These are phyloP conservation scores for Exophiala mesophila DNA, from an alignment of 2,329 filamentous ascomycete species.

Conservation along the genomic window DNA sequence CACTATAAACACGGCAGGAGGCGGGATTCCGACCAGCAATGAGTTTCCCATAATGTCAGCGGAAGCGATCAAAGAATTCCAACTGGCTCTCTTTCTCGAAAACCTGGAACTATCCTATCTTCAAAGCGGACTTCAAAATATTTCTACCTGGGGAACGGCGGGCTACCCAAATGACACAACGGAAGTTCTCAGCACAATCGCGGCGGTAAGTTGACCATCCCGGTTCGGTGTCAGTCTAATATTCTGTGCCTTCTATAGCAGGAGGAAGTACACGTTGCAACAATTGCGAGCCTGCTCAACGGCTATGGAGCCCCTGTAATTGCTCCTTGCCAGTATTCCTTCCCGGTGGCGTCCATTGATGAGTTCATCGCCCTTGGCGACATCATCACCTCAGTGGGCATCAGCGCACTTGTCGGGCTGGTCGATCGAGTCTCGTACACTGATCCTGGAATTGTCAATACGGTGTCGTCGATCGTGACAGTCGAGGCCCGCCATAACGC, in stretches of 20 bases:
- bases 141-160: slow-evolving; percentile 26
- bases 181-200: slow-evolving; percentile 30
- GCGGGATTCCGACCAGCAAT: slow-evolving; percentile 4
- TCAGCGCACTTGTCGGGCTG: slow-evolving; percentile 29
- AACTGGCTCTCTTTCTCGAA: slow-evolving; percentile 31
- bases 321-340: slow-evolving; percentile 29
- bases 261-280: slow-evolving; percentile 26
- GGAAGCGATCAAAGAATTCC: slow-evolving; percentile 23
- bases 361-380: slow-evolving; percentile 31
- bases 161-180: slow-evolving; percentile 28
- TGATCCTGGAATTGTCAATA: slow-evolving; percentile 24
- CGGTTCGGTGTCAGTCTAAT: too few species aligned
- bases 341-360: slow-evolving; percentile 25
- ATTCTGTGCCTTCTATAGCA: too few species aligned
- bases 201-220: too few species aligned
- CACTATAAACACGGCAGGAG: slow-evolving; percentile 3
- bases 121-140: slow-evolving; percentile 28
- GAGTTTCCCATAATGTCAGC: slow-evolving; percentile 8
- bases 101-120: slow-evolving; percentile 30
- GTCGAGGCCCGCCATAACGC: slow-evolving; percentile 31
- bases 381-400: slow-evolving; percentile 30
- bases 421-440: slow-evolving; percentile 25
- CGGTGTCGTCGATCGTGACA: slow-evolving; percentile 28
- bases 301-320: slow-evolving; percentile 26
- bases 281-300: slow-evolving; percentile 26